Evolutionary conservation across 2,329 filamentous ascomycete species (phyloP).

Genomic region (Neonectria punicea): DNA sequence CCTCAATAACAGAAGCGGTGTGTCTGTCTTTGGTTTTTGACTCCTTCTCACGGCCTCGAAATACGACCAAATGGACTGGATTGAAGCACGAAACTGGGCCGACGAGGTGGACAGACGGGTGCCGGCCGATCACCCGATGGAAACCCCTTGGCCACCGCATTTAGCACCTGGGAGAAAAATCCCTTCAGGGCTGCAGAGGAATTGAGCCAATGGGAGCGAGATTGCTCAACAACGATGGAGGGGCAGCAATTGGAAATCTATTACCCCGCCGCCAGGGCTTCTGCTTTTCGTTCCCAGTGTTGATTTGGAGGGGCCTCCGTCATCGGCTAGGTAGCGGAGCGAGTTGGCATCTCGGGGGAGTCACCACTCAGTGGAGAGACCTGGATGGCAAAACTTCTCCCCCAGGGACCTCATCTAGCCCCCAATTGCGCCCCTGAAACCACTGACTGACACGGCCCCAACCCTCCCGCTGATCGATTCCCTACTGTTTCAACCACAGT

Average conservation of each 20-base stretch:
- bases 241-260: neutral
- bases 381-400: conserved; percentile 18
- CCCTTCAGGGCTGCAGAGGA: neutral
- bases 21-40: neutral
- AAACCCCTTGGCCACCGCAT: conserved; percentile 19
- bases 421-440: conserved; percentile 30
- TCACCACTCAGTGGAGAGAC: neutral
- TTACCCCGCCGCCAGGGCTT: conserved; percentile 18
- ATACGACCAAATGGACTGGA: neutral
- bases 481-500: conserved; percentile 43
- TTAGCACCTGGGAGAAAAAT: conserved; percentile 12
- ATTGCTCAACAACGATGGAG: neutral
- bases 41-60: neutral
- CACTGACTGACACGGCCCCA: neutral
- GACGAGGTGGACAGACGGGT: neutral
- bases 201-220: conserved; percentile 6
- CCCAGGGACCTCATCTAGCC: conserved; percentile 21
- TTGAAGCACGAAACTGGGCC: neutral
- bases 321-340: conserved; percentile 17
- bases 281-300: neutral
- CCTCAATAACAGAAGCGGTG: neutral
- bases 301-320: conserved; percentile 16
- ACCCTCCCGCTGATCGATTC: conserved; percentile 22
- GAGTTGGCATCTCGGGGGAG: neutral
- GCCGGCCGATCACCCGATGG: conserved; percentile 22